Conservation (phyloP, 352 stramenopile species). For the Globisporangium radiosum region DNA sequence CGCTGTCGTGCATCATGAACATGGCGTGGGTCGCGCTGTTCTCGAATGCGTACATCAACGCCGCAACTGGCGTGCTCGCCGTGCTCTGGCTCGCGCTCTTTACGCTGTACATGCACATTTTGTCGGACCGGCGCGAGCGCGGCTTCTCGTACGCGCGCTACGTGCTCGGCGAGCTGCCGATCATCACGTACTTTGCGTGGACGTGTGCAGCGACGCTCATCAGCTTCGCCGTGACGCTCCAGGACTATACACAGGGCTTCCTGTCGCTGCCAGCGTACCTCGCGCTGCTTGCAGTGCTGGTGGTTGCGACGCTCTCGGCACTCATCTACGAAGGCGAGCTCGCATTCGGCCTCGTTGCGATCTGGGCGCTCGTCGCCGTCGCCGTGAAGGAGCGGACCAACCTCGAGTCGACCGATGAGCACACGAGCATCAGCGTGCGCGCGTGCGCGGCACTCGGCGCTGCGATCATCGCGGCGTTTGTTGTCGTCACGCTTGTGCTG, state of each 20-base stretch:
- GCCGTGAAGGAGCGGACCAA: constrained; percentile 41
- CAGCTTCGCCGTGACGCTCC: constrained; percentile 52
- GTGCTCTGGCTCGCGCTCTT: constrained; percentile 62
- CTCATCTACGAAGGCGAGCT: constrained; percentile 54
- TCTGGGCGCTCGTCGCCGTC: constrained; percentile 59
- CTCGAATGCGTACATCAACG: constrained; percentile 53
- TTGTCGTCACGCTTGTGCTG: constrained; percentile 38
- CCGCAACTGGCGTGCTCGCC: constrained; percentile 40
- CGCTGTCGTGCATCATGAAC: constrained; percentile 56
- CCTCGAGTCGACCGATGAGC: constrained; percentile 30
- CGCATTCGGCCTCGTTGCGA: constrained; percentile 49
- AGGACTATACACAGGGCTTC: constrained; percentile 38
- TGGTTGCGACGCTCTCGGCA: constrained; percentile 42
- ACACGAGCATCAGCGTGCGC: constrained; percentile 56
- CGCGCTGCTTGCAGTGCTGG: constrained; percentile 45
- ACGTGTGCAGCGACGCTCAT: constrained; percentile 65
- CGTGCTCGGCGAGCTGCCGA: constrained; percentile 48
- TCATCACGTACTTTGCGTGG: constrained; percentile 74
- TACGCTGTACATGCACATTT: constrained; percentile 47
- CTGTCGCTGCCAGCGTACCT: constrained; percentile 54
- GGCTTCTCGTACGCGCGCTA: constrained; percentile 43
- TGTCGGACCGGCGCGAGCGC: constrained; percentile 29
- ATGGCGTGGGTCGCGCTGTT: constrained; percentile 71
- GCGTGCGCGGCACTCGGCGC: constrained; percentile 52
- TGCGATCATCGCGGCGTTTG: constrained; percentile 49